Evolutionary conservation across 108 stramenopile species (phyloP).

Genomic region (Chaetoceros tenuissimus): DNA sequence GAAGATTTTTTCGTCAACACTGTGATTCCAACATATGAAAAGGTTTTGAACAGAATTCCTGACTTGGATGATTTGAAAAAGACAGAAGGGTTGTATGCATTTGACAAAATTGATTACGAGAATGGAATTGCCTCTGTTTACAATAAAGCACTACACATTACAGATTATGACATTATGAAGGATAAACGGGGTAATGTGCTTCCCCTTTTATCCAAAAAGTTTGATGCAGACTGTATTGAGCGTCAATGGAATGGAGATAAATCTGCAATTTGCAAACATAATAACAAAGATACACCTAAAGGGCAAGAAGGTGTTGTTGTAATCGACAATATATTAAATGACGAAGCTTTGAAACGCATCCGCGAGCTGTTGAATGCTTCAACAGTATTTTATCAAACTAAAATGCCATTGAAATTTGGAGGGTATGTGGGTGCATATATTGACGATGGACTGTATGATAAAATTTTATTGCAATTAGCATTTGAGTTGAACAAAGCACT

Average conservation of each 20-base stretch:
- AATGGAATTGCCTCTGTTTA: constrained; percentile 37
- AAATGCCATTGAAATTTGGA: constrained; percentile 49
- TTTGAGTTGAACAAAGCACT: constrained; percentile 34
- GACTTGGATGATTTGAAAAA: constrained; percentile 26
- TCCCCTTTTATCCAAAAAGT: constrained; percentile 9
- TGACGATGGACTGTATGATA: constrained; percentile 64
- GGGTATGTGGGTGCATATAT: constrained; percentile 65
- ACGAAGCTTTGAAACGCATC: constrained; percentile 20
- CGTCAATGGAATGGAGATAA: constrained; percentile 19
- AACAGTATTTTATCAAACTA: constrained; percentile 56
- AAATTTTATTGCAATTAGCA: constrained; percentile 42
- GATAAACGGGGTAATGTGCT: constrained; percentile 1
- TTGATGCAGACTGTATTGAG: constrained; percentile 9
- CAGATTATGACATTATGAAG: constrained; percentile 22
- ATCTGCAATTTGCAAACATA: no score
- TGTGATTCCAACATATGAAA: constrained; percentile 37
- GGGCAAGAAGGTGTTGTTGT: constrained; percentile 22
- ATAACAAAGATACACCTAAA: no score
- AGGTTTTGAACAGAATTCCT: constrained; percentile 33
- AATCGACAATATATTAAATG: constrained; percentile 30
- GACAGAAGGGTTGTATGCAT: constrained; percentile 48
- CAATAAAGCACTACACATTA: constrained; percentile 40
- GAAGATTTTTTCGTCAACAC: constrained; percentile 21
- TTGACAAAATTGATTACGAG: constrained; percentile 32
- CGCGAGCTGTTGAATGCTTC: constrained; percentile 25